Base-by-base conservation (phyloP, 2,329 filamentous ascomycete species). In the Alternaria sp. region DNA sequence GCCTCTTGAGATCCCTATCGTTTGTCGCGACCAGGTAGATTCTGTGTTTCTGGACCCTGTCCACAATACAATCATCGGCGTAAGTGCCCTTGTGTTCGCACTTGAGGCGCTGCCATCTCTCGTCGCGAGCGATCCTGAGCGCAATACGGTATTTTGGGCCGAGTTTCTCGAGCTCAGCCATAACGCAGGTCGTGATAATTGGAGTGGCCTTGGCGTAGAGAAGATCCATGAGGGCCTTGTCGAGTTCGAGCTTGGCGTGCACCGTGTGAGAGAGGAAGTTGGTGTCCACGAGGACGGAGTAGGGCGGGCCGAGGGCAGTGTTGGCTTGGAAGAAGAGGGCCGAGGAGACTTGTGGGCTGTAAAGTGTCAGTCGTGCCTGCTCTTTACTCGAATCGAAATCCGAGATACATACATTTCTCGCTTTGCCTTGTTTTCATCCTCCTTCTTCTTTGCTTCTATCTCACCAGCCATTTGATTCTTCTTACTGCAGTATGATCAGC, bases 61-160 rank as follows among this genome's bases (percentile, higher is more conserved):
- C 74, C 42, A 76, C 73, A 8, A 77, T 68, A 46, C 75, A 77
- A 80, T 97, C 93, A 81, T 97, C 93, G 8, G 93, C 91, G 80
- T 94, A 93, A 0, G 87, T 89, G 43, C 93, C 93, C 79, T 93
- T 94, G 82, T 98, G 95, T 70, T 94, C 92, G 79, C 95, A 99
- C 75, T 90, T 88, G 48, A 97, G 80, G 51, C 94, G 82, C 76
- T 94, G 89, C 87, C 92, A 98, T 62, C 94, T 83, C 79, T 96
- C 92, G 76, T 99, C 95, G 54, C 94, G 84, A 0, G 95, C 95
- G 54, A 97, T 93, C 14, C 91, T 84, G 57, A 96, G 80, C 1
- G 94, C 94, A 56, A 98, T 88, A 7, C 94, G 84, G 81, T 97
- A 99, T 76, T 95, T 95, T 3, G 74, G 73, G 11, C 94, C 94